Evolutionary conservation across 176 grass and related monocot species (phyloP).

Genomic region (Alloteropsis semialata): DNA sequence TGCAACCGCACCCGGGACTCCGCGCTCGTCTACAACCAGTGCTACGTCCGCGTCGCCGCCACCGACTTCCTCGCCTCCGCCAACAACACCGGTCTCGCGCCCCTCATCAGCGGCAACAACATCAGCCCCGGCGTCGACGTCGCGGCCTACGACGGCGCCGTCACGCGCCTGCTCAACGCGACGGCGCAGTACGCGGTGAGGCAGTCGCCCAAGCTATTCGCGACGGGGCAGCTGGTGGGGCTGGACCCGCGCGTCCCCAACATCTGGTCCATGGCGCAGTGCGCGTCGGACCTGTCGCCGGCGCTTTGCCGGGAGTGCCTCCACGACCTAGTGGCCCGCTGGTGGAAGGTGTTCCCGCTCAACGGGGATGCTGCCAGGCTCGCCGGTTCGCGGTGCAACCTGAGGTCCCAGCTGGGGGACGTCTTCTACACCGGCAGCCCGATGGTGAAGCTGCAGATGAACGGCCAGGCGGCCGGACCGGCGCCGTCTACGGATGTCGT

Average conservation of each 20-base stretch:
- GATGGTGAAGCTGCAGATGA: slow-evolving; percentile 19
- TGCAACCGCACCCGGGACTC: slow-evolving; percentile 24
- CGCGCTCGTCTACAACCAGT: slow-evolving; percentile 38
- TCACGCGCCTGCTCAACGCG: slow-evolving; percentile 25
- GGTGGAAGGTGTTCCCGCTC: not conserved
- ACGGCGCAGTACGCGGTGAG: slow-evolving; percentile 15
- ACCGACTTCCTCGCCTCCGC: slow-evolving; percentile 25
- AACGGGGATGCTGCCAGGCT: slow-evolving; percentile 10
- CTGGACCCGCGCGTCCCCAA: not conserved
- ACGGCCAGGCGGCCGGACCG: not conserved
- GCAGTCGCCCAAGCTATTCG: slow-evolving; percentile 8
- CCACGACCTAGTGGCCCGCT: not conserved
- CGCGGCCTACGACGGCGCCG: not conserved
- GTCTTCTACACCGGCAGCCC: slow-evolving; percentile 36
- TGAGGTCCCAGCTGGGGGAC: slow-evolving; percentile 19
- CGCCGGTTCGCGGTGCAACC: slow-evolving; percentile 28
- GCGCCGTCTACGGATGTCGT: not conserved
- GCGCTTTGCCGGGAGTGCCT: slow-evolving; percentile 35
- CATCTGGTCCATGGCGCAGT: slow-evolving; percentile 58
- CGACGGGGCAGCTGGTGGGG: slow-evolving; percentile 21
- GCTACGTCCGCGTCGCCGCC: slow-evolving; percentile 48
- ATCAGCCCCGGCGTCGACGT: not conserved
- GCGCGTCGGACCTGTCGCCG: slow-evolving; percentile 41
- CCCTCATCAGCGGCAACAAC: not conserved
- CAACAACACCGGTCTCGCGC: not conserved